Evolutionary conservation across 1,139 yeast species (phyloP).

Genomic region (Fermentozyma sake): DNA sequence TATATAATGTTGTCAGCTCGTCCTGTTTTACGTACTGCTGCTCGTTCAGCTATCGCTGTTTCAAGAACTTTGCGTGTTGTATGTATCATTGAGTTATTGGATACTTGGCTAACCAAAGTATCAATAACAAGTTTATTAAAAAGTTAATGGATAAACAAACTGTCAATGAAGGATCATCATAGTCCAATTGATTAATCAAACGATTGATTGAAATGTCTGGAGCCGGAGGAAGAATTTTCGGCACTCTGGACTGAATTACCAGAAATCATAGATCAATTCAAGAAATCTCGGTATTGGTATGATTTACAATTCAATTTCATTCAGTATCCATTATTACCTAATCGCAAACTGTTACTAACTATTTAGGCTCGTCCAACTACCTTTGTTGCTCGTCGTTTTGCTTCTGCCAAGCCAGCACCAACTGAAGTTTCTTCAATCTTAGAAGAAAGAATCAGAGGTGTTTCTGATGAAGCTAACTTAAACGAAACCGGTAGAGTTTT

Average conservation of each 20-base stretch:
- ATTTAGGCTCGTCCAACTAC: conserved; percentile 69
- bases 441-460: conserved; percentile 99
- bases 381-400: conserved; percentile 68
- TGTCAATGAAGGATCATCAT: conserved; percentile 1
- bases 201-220: no score
- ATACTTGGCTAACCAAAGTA: no score
- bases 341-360: conserved; percentile 21
- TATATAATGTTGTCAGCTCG: conserved; percentile 83
- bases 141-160: background rate
- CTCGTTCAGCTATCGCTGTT: conserved; percentile 70
- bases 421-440: conserved; percentile 98
- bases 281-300: no score
- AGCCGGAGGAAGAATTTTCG: no score
- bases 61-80: conserved; percentile 62
- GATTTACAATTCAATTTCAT: no score
- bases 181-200: conserved; percentile 1
- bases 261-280: no score
- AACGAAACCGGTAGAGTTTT: conserved; percentile 99
- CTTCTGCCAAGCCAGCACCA: conserved; percentile 97
- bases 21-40: conserved; percentile 78
- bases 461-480: conserved; percentile 94
- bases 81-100: conserved; percentile 43
- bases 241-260: no score
- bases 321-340: no score
- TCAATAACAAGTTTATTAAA: no score